These are phyloP conservation scores for Pyrenophora teres DNA, from an alignment of 2,329 filamentous ascomycete species.

Conservation along the genomic window DNA sequence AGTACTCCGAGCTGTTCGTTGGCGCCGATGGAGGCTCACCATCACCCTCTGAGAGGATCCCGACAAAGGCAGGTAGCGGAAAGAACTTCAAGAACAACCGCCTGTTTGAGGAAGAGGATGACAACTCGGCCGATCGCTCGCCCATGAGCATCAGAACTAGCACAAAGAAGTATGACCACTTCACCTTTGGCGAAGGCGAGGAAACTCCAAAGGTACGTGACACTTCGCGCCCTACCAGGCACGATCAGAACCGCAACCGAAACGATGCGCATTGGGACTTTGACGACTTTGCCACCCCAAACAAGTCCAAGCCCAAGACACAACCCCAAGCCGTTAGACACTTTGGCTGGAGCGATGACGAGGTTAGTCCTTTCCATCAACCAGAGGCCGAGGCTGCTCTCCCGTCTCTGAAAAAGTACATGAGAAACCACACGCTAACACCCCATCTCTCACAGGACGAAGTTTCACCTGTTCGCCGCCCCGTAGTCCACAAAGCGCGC, in stretches of 20 bases:
- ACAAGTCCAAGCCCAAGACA: constrained; percentile 70
- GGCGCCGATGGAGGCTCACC: constrained; percentile 52
- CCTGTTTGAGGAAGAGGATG: constrained; percentile 62
- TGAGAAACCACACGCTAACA: constrained; percentile 24
- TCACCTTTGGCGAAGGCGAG: constrained; percentile 74
- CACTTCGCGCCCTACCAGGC: constrained; percentile 60
- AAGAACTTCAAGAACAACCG: constrained; percentile 60
- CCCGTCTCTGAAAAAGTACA: constrained; percentile 2
- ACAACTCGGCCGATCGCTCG: constrained; percentile 28
- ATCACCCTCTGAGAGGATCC: constrained; percentile 48
- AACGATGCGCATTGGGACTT: constrained; percentile 72
- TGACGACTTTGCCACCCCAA: constrained; percentile 82
- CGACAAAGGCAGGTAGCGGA: constrained; percentile 53
- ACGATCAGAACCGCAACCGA: constrained; percentile 10
- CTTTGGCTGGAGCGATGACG: constrained; percentile 75
- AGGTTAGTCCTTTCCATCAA: constrained; percentile 48
- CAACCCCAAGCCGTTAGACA: constrained; percentile 74
- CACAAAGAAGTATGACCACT: constrained; percentile 82
- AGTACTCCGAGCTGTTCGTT: constrained; percentile 71
- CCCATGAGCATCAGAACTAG: constrained; percentile 64
- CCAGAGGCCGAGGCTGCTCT: constrained; percentile 21
- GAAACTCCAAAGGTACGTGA: constrained; percentile 40
- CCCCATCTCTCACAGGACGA: constrained; percentile 52
- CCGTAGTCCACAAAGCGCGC: constrained; percentile 69
- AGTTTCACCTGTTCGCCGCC: constrained; percentile 62